Evolutionary conservation across 306 rosid genomes (phyloP), one percentile per base, ranked within the genome.

Genomic region (Trifolium repens): DNA sequence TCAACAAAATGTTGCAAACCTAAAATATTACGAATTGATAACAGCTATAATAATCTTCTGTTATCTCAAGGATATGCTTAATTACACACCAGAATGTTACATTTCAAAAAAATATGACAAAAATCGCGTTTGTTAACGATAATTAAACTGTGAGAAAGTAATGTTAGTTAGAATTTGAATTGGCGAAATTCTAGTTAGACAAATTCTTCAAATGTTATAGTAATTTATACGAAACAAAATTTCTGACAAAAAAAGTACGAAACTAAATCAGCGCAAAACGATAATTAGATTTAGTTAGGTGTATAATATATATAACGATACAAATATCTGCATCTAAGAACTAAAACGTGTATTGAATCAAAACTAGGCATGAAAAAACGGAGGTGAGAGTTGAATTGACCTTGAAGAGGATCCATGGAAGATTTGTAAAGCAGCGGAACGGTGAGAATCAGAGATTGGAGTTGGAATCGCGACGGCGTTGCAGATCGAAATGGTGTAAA

Each of bases 391-490:
- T 57, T 76, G 72, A 67, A 67, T 67, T 43, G 54, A 94, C 98
- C 98, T 94, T 4, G 84, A 78, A 60, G 79, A 92, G 2, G 86
- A 84, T 66, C 89, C 90, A 71, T 87, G 68, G 88, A 94, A 90
- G 75, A 91, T 87, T 61, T 90, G 81, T 14, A 84, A 32, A 39
- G 96, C 97, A 16, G 91, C 91, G 62, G 93, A 82, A 84, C 89
- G 91, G 67, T 90, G 98, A 58, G 94, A 85, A 66, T 90, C 83
- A 1, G 97, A 85, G 89, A 94, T 89, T 69, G 96, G 73, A 30
- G 17, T 30, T 9, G 60, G 72, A 63, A 62, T 71, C 17, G 78
- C 54, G 26, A 40, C 89, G 60, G 96, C 90, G 93, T 62, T 84
- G 84, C 65, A 89, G 85, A 85, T 81, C 83, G 89, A 62, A 81